Evolutionary conservation across 2,329 filamentous ascomycete genomes (phyloP).

Genomic region (Fusarium transvaalense): DNA sequence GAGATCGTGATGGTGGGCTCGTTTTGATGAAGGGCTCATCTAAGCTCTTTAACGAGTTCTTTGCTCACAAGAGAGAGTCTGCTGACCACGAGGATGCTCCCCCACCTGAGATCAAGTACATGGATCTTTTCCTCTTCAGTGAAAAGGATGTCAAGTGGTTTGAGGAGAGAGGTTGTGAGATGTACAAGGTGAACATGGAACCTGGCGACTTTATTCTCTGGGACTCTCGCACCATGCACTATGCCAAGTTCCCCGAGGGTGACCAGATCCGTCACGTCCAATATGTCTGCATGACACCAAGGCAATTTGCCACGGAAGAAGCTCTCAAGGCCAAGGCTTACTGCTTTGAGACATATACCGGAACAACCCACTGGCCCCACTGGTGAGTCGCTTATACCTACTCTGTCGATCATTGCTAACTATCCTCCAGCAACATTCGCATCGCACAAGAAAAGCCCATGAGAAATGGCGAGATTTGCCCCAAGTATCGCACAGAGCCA

Average conservation of each 20-base stretch:
- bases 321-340: slow-evolving; percentile 5
- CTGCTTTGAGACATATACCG: neutral
- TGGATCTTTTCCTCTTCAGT: slow-evolving; percentile 51
- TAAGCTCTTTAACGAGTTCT: slow-evolving; percentile 52
- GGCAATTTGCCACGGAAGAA: slow-evolving; percentile 23
- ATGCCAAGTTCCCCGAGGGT: slow-evolving; percentile 54
- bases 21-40: slow-evolving; percentile 49
- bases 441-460: slow-evolving; percentile 41
- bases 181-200: slow-evolving; percentile 56
- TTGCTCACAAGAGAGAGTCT: slow-evolving; percentile 50
- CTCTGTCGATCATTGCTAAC: neutral
- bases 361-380: slow-evolving; percentile 17
- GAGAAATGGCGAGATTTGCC: slow-evolving; percentile 39
- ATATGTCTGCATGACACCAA: slow-evolving; percentile 25
- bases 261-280: slow-evolving; percentile 54
- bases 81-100: slow-evolving; percentile 50
- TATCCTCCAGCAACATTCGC: slow-evolving; percentile 22
- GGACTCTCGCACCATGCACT: slow-evolving; percentile 58
- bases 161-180: slow-evolving; percentile 49
- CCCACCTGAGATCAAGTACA: slow-evolving; percentile 52
- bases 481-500: slow-evolving; percentile 41
- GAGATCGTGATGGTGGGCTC: slow-evolving; percentile 53
- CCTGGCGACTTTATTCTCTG: slow-evolving; percentile 59
- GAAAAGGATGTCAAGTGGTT: slow-evolving; percentile 55
- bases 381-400: neutral